Evolutionary conservation across 179 eudicot genomes (phyloP).

Genomic region (Drosera spatulata): DNA sequence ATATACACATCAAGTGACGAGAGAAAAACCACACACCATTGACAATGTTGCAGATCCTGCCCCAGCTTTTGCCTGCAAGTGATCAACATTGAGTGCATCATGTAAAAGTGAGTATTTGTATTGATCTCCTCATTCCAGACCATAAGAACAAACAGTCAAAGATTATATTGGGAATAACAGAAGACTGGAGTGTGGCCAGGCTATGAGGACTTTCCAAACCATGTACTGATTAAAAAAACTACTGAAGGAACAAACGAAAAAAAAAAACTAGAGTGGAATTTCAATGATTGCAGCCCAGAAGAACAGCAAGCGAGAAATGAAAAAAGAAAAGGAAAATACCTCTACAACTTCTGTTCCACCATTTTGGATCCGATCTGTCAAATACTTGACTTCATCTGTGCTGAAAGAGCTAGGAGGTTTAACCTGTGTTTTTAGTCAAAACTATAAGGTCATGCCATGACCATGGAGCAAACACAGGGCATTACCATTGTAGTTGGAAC

Average conservation of each 20-base stretch:
- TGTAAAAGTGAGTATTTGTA: not conserved
- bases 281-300: not conserved
- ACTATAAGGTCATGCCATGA: not conserved
- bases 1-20: not conserved
- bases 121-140: not conserved
- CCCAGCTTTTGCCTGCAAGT: conserved; percentile 85
- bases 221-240: too few species aligned
- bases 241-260: too few species aligned
- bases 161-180: too few species aligned
- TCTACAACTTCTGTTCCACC: conserved; percentile 99
- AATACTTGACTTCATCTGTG: conserved; percentile 51
- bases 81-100: not conserved
- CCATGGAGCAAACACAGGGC: not conserved
- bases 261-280: not conserved
- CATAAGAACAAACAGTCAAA: not conserved
- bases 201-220: too few species aligned
- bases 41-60: conserved; percentile 96
- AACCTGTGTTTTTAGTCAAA: conserved; percentile 38
- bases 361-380: conserved; percentile 89
- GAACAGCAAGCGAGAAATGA: not conserved
- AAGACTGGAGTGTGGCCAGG: too few species aligned
- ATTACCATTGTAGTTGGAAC: not conserved
- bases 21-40: conserved; percentile 42
- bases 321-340: conserved; percentile 21
- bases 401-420: conserved; percentile 82